A percentile compares a stretch with the other conserved stretches of the same genome.
Evolutionary conservation across 768 basidiomycete genomes (phyloP).

Genomic region (Piloderma croceum): DNA sequence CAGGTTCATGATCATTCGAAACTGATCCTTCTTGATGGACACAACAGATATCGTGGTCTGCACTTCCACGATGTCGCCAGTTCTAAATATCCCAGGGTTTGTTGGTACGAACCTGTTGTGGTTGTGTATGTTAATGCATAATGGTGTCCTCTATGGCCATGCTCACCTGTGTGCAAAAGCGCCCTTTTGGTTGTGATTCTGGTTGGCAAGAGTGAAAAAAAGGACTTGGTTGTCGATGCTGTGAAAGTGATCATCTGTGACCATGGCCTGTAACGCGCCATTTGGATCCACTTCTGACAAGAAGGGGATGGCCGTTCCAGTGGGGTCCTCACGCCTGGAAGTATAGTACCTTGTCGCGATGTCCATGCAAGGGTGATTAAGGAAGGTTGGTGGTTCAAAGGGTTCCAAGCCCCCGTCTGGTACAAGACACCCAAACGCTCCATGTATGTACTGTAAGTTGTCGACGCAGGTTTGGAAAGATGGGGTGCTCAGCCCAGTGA

Average conservation of each 20-base stretch:
- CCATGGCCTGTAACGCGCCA: constrained; percentile 6
- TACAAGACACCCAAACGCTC: not conserved
- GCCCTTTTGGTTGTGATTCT: not conserved
- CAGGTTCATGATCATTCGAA: constrained; percentile 10
- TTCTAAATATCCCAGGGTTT: constrained; percentile 7
- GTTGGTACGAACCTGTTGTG: no score
- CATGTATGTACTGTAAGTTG: constrained; percentile 1
- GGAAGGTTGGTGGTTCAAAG: not conserved
- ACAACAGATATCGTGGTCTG: constrained; percentile 10
- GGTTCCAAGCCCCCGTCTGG: constrained; percentile 1
- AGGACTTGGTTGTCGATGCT: constrained; percentile 11
- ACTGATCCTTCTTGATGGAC: constrained; percentile 7
- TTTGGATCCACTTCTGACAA: constrained; percentile 8
- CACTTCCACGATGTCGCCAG: constrained; percentile 12
- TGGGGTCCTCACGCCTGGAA: constrained; percentile 1
- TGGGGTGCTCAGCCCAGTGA: constrained; percentile 4
- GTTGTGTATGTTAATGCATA: no score
- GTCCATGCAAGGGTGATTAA: constrained; percentile 1
- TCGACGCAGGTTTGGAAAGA: constrained; percentile 2
- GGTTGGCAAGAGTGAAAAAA: constrained; percentile 3
- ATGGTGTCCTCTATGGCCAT: no score
- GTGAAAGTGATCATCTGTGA: constrained; percentile 4
- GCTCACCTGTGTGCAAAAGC: constrained; percentile 1
- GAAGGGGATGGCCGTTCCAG: constrained; percentile 4
- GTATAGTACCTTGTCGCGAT: constrained; percentile 11